Conservation (phyloP, 1,284 basidiomycete species). For the Cryptococcus sp. region DNA sequence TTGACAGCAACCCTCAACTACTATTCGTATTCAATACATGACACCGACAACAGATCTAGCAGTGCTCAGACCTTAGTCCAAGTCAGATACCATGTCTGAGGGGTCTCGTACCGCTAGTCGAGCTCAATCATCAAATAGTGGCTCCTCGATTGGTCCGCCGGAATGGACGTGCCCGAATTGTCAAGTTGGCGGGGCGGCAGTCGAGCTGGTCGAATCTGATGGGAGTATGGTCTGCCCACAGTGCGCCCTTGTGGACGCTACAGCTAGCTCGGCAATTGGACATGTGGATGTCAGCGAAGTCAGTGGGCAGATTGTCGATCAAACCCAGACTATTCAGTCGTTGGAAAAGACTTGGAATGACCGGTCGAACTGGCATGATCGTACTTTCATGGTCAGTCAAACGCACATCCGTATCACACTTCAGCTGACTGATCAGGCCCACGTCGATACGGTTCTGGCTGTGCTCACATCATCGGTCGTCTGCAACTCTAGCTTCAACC, state of each 20-base stretch:
- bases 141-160: too few species aligned
- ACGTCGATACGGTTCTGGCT: neutral
- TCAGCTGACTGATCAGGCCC: neutral
- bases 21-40: too few species aligned
- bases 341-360: neutral
- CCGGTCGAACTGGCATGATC: neutral
- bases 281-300: slow-evolving; percentile 8
- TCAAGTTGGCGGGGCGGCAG: neutral
- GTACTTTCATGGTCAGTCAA: neutral
- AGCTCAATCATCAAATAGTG: too few species aligned
- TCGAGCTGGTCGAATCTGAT: neutral
- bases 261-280: slow-evolving; percentile 10
- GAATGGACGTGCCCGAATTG: neutral
- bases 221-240: slow-evolving; percentile 15
- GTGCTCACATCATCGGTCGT: neutral
- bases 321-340: neutral
- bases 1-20: too few species aligned
- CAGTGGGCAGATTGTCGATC: slow-evolving; percentile 4
- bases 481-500: neutral
- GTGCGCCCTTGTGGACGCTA: slow-evolving; percentile 26
- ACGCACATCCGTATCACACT: too few species aligned
- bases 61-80: too few species aligned
- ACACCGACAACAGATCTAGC: too few species aligned
- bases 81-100: too few species aligned
- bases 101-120: too few species aligned